Conservation (phyloP, 2,329 filamentous ascomycete genomes). For the Neurospora sp. region DNA sequence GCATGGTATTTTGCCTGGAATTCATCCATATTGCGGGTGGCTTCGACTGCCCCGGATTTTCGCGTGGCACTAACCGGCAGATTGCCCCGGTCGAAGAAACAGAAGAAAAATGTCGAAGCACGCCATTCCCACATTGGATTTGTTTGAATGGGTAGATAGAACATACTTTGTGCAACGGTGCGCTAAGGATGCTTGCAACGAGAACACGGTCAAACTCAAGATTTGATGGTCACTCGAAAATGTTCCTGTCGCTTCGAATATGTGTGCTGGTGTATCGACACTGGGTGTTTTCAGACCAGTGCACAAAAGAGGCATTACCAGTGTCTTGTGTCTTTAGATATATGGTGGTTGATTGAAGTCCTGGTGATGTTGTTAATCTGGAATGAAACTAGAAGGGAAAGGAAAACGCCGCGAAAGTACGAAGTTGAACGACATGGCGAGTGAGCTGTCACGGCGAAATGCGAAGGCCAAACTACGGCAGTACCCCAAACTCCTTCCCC, state of each 20-base stretch:
- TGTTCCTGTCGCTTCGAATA: background rate
- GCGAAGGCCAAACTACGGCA: background rate
- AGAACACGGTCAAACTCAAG: background rate
- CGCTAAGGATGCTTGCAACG: background rate
- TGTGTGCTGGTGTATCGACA: background rate
- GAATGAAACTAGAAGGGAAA: background rate
- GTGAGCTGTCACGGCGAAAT: background rate
- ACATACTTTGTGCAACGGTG: background rate
- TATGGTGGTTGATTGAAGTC: background rate
- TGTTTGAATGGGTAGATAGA: background rate
- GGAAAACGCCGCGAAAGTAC: background rate
- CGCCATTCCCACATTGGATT: background rate
- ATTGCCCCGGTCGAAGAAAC: background rate
- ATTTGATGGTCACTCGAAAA: background rate
- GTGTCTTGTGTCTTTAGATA: background rate
- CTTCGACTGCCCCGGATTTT: background rate
- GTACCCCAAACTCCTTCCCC: background rate
- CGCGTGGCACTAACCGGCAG: background rate
- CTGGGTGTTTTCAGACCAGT: background rate
- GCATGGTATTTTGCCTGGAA: slow-evolving; percentile 4
- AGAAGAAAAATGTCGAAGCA: background rate
- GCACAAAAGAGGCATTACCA: background rate
- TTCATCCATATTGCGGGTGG: slow-evolving; percentile 15
- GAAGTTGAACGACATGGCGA: background rate
- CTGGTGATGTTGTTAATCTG: background rate